Evolutionary conservation across 2,329 filamentous ascomycete species (phyloP).

Genomic region (Scytalidium sp.): DNA sequence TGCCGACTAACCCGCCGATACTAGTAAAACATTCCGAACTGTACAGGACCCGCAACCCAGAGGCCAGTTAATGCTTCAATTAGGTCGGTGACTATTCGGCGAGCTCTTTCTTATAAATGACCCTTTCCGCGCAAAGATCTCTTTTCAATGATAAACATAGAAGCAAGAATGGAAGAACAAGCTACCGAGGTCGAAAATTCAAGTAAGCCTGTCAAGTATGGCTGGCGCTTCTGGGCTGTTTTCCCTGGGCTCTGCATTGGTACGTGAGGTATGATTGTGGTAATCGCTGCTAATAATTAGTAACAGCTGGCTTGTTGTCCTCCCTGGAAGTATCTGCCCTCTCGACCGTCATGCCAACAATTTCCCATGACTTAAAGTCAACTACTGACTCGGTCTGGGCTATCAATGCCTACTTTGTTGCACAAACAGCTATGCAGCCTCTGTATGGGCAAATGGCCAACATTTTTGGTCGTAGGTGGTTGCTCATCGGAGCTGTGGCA

Average conservation of each 20-base stretch:
- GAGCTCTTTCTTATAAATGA: too few species aligned
- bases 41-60: too few species aligned
- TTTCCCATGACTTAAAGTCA: conserved; percentile 9
- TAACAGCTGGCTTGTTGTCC: conserved; percentile 6
- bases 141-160: too few species aligned
- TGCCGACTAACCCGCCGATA: too few species aligned
- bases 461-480: conserved; percentile 1
- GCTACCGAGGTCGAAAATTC: too few species aligned
- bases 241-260: neutral
- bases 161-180: too few species aligned
- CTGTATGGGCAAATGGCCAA: conserved; percentile 6
- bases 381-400: conserved; percentile 11
- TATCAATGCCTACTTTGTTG: conserved; percentile 14
- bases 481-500: conserved; percentile 1
- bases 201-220: neutral
- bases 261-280: too few species aligned
- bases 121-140: too few species aligned
- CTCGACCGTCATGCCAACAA: conserved; percentile 14
- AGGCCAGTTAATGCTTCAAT: too few species aligned
- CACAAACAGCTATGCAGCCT: conserved; percentile 6
- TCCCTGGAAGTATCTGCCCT: conserved; percentile 13
- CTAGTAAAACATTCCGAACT: too few species aligned
- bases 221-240: conserved; percentile 2
- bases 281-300: too few species aligned
- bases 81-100: too few species aligned